phyloP scores from a whole-genome alignment of 2,329 filamentous ascomycete species.

The Calonectria ilicicola region DNA sequence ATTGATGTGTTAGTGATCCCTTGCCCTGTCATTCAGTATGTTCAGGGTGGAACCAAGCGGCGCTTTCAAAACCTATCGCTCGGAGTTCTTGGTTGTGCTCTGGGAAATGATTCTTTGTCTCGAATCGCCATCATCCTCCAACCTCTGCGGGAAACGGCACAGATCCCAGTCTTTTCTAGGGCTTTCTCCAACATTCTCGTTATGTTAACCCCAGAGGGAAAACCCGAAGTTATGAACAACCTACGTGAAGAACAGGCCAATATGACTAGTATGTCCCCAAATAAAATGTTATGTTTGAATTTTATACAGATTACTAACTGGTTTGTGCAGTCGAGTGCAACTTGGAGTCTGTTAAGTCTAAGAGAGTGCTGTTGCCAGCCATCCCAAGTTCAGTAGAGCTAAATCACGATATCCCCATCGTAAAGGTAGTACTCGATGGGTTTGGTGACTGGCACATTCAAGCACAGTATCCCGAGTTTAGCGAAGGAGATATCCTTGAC shows the following conservation, averaged over 20 bases:
- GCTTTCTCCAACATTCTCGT: not conserved
- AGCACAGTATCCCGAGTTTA: not conserved
- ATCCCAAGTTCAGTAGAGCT: not conserved
- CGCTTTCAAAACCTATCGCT: not conserved
- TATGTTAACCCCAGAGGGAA: not conserved
- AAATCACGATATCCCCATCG: not conserved
- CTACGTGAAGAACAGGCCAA: not conserved
- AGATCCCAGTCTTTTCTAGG: not conserved
- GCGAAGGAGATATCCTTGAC: not conserved
- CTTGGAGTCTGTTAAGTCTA: not conserved
- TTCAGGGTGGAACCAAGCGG: not conserved
- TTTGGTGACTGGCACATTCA: not conserved
- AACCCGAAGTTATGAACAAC: not conserved
- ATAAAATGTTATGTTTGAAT: too few relatives aligned
- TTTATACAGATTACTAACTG: not conserved
- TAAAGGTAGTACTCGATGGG: not conserved
- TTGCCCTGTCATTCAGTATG: not conserved
- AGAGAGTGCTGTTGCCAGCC: not conserved
- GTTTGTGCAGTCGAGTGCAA: not conserved
- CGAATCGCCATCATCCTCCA: not conserved
- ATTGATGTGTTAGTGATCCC: not conserved
- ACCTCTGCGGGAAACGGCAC: not conserved
- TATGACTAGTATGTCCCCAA: not conserved
- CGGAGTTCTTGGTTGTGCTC: not conserved
- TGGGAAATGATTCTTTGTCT: not conserved